Evolutionary conservation across 148 eudicot genomes (phyloP), one percentile per base, ranked within the genome.

Genomic region (Rhododendron molle): DNA sequence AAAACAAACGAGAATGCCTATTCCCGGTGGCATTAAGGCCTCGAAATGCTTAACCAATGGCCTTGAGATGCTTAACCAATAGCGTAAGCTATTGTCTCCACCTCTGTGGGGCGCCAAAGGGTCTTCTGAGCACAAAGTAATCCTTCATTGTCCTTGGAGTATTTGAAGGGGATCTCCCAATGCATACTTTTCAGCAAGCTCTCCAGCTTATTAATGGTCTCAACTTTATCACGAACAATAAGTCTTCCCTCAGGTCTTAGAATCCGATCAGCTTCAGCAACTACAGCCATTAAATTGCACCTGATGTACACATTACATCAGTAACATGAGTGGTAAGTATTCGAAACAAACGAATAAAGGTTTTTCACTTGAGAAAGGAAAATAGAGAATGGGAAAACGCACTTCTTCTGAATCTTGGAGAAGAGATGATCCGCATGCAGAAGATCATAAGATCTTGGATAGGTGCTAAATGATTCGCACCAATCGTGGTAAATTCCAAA

Each of bases 391-490:
- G 7, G 38, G 10, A 58, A 49, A 71, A 84, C 89, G 8, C 81
- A 92, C 94, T 91, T 92, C 80, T 62, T 89, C 87, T 90, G 88
- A 5, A 89, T 88, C 89, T 85, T 93, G 85, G 95, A 93, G 90
- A 93, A 93, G 85, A 93, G 90, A 85, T 92, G 94, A 82, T 92
- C 94, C 0, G 93, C 94, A 76, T 92, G 94, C 87, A 92, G 90
- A 79, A 92, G 95, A 88, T 93, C 95, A 50, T 93, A 93, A 47
- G 92, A 88, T 88, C 95, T 85, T 11, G 95, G 95, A 82, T 93
- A 93, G 76, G 95, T 93, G 84, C 90, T 93, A 85, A 93, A 91
- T 40, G 95, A 93, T 88, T 93, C 95, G 50, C 95, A 93, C 95
- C 95, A 93, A 86, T 93, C 93, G 3, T 93, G 95, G 40, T 93